These are phyloP conservation scores for Silene coronaria DNA, from an alignment of 179 eudicot genomes.

Conservation along the genomic window DNA sequence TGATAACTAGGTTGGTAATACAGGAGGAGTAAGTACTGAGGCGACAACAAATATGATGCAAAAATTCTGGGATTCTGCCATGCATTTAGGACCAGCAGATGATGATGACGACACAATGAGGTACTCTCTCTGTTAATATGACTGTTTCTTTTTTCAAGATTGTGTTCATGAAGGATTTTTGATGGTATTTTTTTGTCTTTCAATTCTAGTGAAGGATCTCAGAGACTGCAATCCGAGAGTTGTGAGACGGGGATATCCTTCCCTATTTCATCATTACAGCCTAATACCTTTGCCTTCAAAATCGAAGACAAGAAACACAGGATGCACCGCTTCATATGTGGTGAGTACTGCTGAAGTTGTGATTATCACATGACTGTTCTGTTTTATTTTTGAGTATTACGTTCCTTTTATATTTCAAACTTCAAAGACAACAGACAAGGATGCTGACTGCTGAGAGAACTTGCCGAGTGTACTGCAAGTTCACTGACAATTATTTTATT, in stretches of 20 bases:
- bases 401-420: too few species aligned
- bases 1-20: slow-evolving; percentile 36
- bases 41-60: slow-evolving; percentile 76
- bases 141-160: too few species aligned
- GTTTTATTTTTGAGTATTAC: too few species aligned
- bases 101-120: slow-evolving; percentile 79
- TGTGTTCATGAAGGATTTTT: background rate
- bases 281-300: slow-evolving; percentile 67
- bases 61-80: slow-evolving; percentile 91
- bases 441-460: too few species aligned
- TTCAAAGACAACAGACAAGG: too few species aligned
- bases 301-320: slow-evolving; percentile 82
- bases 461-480: background rate
- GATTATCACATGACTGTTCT: background rate
- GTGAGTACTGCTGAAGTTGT: slow-evolving; percentile 32
- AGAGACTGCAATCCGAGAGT: slow-evolving; percentile 69
- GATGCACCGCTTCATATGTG: slow-evolving; percentile 87
- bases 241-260: slow-evolving; percentile 54
- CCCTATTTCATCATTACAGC: slow-evolving; percentile 39
- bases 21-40: slow-evolving; percentile 62
- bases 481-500: background rate
- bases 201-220: slow-evolving; percentile 56
- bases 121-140: slow-evolving; percentile 27
- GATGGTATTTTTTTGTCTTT: background rate
- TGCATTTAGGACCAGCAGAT: slow-evolving; percentile 56